phyloP scores from a whole-genome alignment of 139 green algal species.

The Eudorina sp. region DNA sequence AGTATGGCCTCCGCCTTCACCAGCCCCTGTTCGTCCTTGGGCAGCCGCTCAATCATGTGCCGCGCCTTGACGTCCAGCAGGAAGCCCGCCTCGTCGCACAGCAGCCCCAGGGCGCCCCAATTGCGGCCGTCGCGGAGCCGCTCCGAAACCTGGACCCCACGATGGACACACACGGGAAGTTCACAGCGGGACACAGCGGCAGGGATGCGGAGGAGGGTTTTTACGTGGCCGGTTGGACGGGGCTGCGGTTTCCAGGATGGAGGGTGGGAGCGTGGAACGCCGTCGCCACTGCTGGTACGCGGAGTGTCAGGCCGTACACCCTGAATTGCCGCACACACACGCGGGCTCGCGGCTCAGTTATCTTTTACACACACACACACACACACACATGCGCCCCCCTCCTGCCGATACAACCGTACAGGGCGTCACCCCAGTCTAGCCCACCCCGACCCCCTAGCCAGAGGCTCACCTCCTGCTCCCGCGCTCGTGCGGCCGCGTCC shows the following conservation, averaged over 20 bases:
- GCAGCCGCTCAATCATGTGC: constrained; percentile 60
- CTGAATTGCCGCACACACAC: too few relatives aligned
- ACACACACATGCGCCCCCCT: background rate
- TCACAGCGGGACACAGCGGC: too few relatives aligned
- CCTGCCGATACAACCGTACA: background rate
- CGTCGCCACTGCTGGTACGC: too few relatives aligned
- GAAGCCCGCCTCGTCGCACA: constrained; percentile 85
- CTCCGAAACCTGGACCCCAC: constrained; percentile 59
- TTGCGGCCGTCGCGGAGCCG: constrained; percentile 56
- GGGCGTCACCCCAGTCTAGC: background rate
- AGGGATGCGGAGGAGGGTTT: background rate
- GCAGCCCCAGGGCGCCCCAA: constrained; percentile 71
- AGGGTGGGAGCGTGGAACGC: too few relatives aligned
- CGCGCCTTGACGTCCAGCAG: constrained; percentile 73
- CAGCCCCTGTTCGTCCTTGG: constrained; percentile 66
- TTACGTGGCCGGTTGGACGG: too few relatives aligned
- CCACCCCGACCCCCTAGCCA: background rate
- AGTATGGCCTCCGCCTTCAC: constrained; percentile 70
- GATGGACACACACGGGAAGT: too few relatives aligned
- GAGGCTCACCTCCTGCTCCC: constrained; percentile 36
- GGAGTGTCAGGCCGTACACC: too few relatives aligned
- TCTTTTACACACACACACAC: background rate
- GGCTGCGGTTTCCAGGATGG: too few relatives aligned
- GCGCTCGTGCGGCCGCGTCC: constrained; percentile 35
- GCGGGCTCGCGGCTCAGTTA: too few relatives aligned